Conservation (phyloP, 2,329 filamentous ascomycete species). For the Xylaria sp. region DNA sequence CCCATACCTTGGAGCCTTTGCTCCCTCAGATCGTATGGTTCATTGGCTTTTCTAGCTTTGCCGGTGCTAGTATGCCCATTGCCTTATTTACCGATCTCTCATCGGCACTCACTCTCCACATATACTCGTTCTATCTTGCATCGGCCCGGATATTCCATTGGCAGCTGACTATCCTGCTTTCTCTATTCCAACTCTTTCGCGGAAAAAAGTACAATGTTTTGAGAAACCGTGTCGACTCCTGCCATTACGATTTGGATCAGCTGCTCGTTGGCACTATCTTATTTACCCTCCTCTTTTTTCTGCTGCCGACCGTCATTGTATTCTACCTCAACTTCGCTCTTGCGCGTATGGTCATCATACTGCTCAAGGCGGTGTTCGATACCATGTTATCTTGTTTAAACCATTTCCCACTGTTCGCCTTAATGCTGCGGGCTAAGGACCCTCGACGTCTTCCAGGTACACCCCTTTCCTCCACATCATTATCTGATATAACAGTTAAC, state of each 20-base stretch:
- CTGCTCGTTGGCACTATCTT: conserved; percentile 95
- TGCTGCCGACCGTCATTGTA: conserved; percentile 92
- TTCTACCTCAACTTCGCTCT: conserved; percentile 97
- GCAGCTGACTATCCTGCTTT: conserved; percentile 96
- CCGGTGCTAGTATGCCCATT: conserved; percentile 95
- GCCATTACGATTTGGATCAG: conserved; percentile 98
- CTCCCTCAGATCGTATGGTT: conserved; percentile 91
- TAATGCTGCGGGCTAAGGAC: conserved; percentile 97
- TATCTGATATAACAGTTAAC: conserved; percentile 16
- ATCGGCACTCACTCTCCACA: conserved; percentile 91
- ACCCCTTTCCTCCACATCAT: not conserved
- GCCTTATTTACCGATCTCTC: conserved; percentile 94
- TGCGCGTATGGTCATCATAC: conserved; percentile 94
- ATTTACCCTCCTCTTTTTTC: conserved; percentile 94
- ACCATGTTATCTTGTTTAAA: conserved; percentile 93
- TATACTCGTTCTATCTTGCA: conserved; percentile 97
- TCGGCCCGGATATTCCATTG: conserved; percentile 98
- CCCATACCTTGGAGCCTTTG: conserved; percentile 79
- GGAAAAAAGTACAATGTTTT: conserved; percentile 98
- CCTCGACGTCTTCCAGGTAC: conserved; percentile 85
- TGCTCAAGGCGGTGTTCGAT: conserved; percentile 89
- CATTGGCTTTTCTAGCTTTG: conserved; percentile 94
- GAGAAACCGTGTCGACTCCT: conserved; percentile 96
- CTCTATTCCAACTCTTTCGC: conserved; percentile 97
- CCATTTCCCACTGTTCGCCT: conserved; percentile 95